These are phyloP conservation scores for Penicillium sp. DNA, from an alignment of 2,329 filamentous ascomycete genomes.

Conservation along the genomic window DNA sequence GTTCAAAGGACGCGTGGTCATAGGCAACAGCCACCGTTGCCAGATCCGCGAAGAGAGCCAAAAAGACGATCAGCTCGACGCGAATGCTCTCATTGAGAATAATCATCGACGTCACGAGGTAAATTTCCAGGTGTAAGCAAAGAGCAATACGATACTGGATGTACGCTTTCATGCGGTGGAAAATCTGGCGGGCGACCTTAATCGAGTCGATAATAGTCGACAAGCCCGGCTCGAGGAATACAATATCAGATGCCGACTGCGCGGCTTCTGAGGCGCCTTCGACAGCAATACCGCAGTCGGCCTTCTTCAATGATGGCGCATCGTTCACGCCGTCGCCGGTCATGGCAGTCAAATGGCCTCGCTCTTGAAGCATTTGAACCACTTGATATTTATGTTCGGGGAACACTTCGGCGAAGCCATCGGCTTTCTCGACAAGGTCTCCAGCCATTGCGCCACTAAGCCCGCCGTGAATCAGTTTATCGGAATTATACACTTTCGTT, in stretches of 20 bases:
- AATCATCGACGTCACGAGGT: slow-evolving; percentile 73
- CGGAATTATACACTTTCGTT: slow-evolving; percentile 77
- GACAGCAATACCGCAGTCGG: slow-evolving; percentile 71
- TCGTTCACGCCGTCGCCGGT: slow-evolving; percentile 74
- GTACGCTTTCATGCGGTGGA: slow-evolving; percentile 75
- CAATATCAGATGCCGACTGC: slow-evolving; percentile 70
- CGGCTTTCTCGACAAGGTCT: slow-evolving; percentile 71
- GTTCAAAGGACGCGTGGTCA: slow-evolving; percentile 76
- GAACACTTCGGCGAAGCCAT: slow-evolving; percentile 72
- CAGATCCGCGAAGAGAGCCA: slow-evolving; percentile 75
- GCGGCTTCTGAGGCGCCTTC: slow-evolving; percentile 70
- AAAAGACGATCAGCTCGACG: slow-evolving; percentile 72
- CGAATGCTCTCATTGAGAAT: slow-evolving; percentile 76
- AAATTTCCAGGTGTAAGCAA: slow-evolving; percentile 71
- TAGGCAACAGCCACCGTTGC: slow-evolving; percentile 79
- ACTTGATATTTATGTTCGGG: slow-evolving; percentile 75
- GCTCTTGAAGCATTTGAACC: slow-evolving; percentile 71
- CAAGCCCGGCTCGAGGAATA: slow-evolving; percentile 69
- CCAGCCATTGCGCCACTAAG: slow-evolving; percentile 69
- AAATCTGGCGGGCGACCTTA: slow-evolving; percentile 71
- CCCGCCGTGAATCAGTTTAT: slow-evolving; percentile 72
- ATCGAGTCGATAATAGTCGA: slow-evolving; percentile 70
- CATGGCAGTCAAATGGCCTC: slow-evolving; percentile 70
- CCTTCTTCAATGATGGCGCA: slow-evolving; percentile 69
- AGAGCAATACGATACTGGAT: slow-evolving; percentile 75